Conservation (phyloP, 75 land plant genomes). For the Sequoiadendron giganteum region DNA sequence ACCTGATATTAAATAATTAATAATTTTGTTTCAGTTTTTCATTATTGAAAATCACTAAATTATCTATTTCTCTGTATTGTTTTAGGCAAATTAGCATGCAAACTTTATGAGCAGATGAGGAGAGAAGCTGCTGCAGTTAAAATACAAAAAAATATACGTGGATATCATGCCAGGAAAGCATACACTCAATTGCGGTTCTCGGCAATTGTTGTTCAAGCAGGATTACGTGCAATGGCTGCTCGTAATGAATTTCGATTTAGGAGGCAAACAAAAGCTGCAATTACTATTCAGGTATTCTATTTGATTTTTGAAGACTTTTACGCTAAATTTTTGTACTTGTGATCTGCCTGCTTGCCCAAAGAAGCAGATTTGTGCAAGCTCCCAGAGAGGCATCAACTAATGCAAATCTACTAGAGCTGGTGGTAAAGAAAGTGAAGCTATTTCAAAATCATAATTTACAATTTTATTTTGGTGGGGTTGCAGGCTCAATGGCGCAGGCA, state of each 20-base stretch:
- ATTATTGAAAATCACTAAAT: neutral
- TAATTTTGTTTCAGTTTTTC: neutral
- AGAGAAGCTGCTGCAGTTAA: conserved; percentile 70
- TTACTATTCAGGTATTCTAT: conserved; percentile 49
- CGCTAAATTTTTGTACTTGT: neutral
- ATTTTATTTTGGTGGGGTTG: conserved; percentile 2
- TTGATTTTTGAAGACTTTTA: neutral
- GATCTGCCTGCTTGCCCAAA: neutral
- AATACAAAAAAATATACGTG: conserved; percentile 56
- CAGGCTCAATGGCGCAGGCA: conserved; percentile 88
- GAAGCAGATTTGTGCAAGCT: neutral
- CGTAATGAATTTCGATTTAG: conserved; percentile 58
- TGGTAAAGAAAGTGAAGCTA: neutral
- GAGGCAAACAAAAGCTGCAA: conserved; percentile 73
- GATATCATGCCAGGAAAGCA: conserved; percentile 38
- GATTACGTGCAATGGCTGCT: conserved; percentile 75
- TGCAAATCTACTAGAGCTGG: neutral
- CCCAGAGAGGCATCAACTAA: neutral
- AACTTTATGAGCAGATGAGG: conserved; percentile 44
- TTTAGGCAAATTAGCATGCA: conserved; percentile 64
- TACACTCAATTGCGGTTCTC: conserved; percentile 41
- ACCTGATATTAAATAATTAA: neutral
- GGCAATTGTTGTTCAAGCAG: conserved; percentile 59
- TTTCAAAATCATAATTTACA: conserved; percentile 11
- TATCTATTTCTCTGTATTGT: neutral